Conservation (phyloP, 352 stramenopile species). For the Pelagophyceae sp. region DNA sequence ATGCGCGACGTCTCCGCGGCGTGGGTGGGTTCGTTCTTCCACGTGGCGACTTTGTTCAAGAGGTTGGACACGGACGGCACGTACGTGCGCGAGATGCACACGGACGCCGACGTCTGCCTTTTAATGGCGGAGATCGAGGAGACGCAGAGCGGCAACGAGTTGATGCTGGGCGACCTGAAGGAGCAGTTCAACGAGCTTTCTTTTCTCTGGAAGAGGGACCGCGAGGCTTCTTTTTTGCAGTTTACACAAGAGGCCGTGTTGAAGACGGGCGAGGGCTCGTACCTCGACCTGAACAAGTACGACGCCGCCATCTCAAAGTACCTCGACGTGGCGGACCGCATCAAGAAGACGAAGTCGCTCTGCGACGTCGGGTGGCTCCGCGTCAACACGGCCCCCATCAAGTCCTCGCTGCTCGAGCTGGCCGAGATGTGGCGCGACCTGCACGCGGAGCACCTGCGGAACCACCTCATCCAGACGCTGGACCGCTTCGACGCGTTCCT, state of each 20-base stretch:
- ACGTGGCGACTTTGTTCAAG: conserved; percentile 89
- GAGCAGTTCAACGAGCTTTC: conserved; percentile 84
- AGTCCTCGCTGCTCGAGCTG: conserved; percentile 46
- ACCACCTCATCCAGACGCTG: conserved; percentile 35
- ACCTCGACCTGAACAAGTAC: conserved; percentile 85
- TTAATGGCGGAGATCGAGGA: conserved; percentile 83
- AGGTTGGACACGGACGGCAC: conserved; percentile 88
- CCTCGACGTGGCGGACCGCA: conserved; percentile 77
- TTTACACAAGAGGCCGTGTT: conserved; percentile 71
- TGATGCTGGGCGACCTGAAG: conserved; percentile 80
- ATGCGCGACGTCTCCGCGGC: conserved; percentile 85
- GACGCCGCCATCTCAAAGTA: conserved; percentile 89
- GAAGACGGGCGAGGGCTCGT: conserved; percentile 61
- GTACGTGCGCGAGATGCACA: conserved; percentile 91
- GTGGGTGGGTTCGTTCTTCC: conserved; percentile 91
- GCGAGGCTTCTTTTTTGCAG: conserved; percentile 75
- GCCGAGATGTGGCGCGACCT: background rate
- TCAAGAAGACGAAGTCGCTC: conserved; percentile 71
- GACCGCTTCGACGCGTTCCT: conserved; percentile 67
- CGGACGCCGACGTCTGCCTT: conserved; percentile 87
- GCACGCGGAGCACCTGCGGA: conserved; percentile 30
- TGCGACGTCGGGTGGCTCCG: conserved; percentile 92
- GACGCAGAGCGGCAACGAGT: conserved; percentile 78
- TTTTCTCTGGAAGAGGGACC: conserved; percentile 91
- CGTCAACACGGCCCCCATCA: conserved; percentile 91